Percentiles rank a stretch among this genome's conserved stretches.
Conservation (phyloP, 208 protist species). For the Leishmania martiniquensis region DNA sequence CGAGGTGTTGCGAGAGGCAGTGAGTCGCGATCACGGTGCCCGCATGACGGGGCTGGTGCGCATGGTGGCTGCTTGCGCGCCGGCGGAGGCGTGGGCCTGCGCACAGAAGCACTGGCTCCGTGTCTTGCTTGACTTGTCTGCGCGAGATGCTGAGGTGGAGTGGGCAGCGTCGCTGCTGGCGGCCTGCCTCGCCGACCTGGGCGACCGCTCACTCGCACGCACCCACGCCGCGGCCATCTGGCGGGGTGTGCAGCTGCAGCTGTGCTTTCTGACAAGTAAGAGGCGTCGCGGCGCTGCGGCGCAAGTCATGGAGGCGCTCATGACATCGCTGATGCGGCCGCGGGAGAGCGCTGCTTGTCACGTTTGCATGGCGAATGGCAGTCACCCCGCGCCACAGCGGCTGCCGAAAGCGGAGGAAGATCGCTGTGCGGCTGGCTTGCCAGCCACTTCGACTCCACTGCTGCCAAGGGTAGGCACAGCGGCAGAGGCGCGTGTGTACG, state of each 20-base stretch:
- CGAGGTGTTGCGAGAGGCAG: conserved; percentile 20
- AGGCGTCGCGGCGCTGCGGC: conserved; percentile 11
- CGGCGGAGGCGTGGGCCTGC: conserved; percentile 40
- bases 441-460: neutral
- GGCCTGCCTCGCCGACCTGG: conserved; percentile 40
- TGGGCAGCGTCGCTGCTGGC: conserved; percentile 49
- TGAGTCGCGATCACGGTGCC: conserved; percentile 31
- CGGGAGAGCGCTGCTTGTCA: neutral
- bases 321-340: conserved; percentile 22
- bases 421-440: neutral
- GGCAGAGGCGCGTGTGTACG: conserved; percentile 11
- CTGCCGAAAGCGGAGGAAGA: neutral
- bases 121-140: conserved; percentile 27
- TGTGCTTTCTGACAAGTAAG: conserved; percentile 26
- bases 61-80: conserved; percentile 34
- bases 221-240: conserved; percentile 11
- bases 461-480: conserved; percentile 6
- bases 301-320: conserved; percentile 9
- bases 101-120: conserved; percentile 40
- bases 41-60: conserved; percentile 37
- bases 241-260: conserved; percentile 16
- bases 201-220: conserved; percentile 15
- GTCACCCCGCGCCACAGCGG: neutral
- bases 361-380: neutral
- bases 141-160: conserved; percentile 32